Percentiles rank a stretch among this genome's conserved stretches.
phyloP scores from a whole-genome alignment of 192 early-diverging fungal species.

The Mortierella hygrophila region DNA sequence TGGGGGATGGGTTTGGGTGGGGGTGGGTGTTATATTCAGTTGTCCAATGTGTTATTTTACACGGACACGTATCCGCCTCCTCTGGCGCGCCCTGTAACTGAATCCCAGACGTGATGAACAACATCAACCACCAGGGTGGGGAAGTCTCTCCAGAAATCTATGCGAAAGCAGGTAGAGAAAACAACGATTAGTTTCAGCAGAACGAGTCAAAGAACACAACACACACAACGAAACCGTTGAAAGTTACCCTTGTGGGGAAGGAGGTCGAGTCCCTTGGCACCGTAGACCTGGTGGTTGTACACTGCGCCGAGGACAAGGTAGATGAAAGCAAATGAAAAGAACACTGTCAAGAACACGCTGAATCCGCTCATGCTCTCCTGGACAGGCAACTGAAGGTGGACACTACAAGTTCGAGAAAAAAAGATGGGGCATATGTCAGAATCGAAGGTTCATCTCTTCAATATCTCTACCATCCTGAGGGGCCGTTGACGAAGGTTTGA shows the following conservation, averaged over 20 bases:
- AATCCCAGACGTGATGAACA: conserved; percentile 45
- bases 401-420: neutral
- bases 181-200: neutral
- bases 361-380: conserved; percentile 45
- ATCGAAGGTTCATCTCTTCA: neutral
- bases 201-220: neutral
- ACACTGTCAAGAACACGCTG: conserved; percentile 32
- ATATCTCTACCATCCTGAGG: neutral
- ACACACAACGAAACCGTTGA: neutral
- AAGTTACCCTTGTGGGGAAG: conserved; percentile 45
- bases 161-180: neutral
- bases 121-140: conserved; percentile 44
- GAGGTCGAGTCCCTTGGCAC: conserved; percentile 39
- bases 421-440: neutral
- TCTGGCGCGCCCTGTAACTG: conserved; percentile 34
- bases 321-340: conserved; percentile 23
- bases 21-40: neutral
- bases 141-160: conserved; percentile 52
- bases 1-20: neutral
- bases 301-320: conserved; percentile 35
- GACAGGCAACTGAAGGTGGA: conserved; percentile 10
- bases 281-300: conserved; percentile 47
- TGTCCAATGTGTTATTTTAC: neutral
- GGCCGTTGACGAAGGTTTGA: neutral
- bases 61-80: conserved; percentile 39